A percentile compares a stretch with the other conserved stretches of the same genome.
Evolutionary conservation across 2,329 filamentous ascomycete genomes (phyloP).

Genomic region (Paecilomyces niveus): DNA sequence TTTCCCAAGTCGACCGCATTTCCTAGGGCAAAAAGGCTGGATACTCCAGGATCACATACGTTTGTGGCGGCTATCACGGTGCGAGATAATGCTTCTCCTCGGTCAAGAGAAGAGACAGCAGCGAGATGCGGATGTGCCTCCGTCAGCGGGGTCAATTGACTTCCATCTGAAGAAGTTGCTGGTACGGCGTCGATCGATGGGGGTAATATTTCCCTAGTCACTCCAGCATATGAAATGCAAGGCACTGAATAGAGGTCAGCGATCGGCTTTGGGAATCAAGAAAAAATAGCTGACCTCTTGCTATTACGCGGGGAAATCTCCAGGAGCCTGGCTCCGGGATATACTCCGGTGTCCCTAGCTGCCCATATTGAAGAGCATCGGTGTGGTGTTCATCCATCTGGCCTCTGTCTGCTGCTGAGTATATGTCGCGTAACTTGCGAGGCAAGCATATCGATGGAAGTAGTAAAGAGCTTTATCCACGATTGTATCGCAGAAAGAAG

Average conservation of each 20-base stretch:
- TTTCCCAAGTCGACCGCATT: constrained; percentile 34
- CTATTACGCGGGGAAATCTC: constrained; percentile 39
- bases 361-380: constrained; percentile 51
- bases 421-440: constrained; percentile 14
- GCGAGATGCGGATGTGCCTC: constrained; percentile 28
- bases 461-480: constrained; percentile 15
- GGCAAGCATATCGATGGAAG: constrained; percentile 23
- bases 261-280: neutral
- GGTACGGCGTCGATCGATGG: constrained; percentile 11
- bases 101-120: constrained; percentile 22
- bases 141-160: constrained; percentile 16
- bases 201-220: constrained; percentile 18
- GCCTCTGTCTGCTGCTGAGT: constrained; percentile 30
- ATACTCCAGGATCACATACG: constrained; percentile 28
- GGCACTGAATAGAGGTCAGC: constrained; percentile 11
- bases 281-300: constrained; percentile 15
- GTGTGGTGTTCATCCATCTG: constrained; percentile 51
- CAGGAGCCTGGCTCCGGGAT: constrained; percentile 40
- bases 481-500: neutral
- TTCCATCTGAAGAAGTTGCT: constrained; percentile 4
- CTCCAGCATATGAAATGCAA: constrained; percentile 22
- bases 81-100: constrained; percentile 25
- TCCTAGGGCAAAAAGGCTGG: constrained; percentile 44
- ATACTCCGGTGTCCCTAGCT: constrained; percentile 48
- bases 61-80: constrained; percentile 19